Evolutionary conservation across 148 eudicot genomes (phyloP), one percentile per base, ranked within the genome.

Genomic region (Polygonum aviculare): DNA sequence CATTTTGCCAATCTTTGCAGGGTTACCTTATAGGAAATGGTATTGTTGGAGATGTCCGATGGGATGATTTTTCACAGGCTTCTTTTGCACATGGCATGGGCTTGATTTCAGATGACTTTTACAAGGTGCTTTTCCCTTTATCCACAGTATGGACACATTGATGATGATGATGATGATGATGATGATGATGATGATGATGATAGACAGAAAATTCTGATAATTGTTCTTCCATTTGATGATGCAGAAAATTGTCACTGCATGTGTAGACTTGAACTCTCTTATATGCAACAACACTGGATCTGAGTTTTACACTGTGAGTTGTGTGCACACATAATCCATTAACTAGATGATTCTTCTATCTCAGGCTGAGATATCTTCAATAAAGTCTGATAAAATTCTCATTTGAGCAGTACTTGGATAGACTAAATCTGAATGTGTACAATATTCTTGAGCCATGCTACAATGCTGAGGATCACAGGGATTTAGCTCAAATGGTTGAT

Each of bases 21-120:
- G 90, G 90, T 18, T 87, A 87, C 51, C 77, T 85, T 84, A 63
- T 87, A 47, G 90, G 90, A n/a, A 87, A 87, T 74, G 90, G 90
- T 2, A 84, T 85, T 51, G 82, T 82, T 55, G 82, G 88, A 11
- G 90, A 83, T 36, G 78, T 65, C 7, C 74, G 31, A 14, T 83
- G 47, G 47, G 47, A 78, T 72, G 90, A 87, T 0, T 44, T 44
- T 44, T 44, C 75, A 82, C 82, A 1, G 83, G 83, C 78, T 83
- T 78, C 88, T 31, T 87, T 87, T 78, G 85, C 84, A 26, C 90
- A 87, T 80, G 90, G 90, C 15, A 87, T 87, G 90, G 88, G 82
- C 9, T 80, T 87, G 55, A 87, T 87, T 10, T 82, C 90, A 6
- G 86, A 87, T 26, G 87, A 83, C 57, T 81, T 87, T 62, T 87